These are phyloP conservation scores for Nectriaceae sp. DNA, from an alignment of 2,329 filamentous ascomycete genomes.

Conservation along the genomic window DNA sequence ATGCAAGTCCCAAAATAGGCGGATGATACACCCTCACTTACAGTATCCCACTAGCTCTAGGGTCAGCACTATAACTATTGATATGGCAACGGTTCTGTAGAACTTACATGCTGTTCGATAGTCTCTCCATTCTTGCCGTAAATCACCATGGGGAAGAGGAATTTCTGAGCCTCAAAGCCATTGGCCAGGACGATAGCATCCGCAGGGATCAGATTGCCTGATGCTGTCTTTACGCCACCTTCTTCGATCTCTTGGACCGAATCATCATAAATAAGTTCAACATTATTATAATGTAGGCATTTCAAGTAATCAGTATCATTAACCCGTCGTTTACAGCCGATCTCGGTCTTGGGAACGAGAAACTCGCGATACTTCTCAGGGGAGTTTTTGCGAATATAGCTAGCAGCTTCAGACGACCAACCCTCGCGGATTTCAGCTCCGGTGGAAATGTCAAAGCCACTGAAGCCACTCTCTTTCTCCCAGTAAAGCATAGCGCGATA, in stretches of 20 bases:
- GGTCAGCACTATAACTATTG: too few relatives aligned
- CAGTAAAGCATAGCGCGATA: constrained; percentile 24
- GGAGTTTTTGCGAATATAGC: constrained; percentile 29
- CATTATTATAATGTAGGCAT: constrained; percentile 29
- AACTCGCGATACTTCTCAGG: constrained; percentile 31
- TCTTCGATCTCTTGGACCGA: constrained; percentile 14
- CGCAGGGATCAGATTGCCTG: constrained; percentile 20
- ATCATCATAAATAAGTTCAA: constrained; percentile 30
- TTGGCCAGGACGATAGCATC: constrained; percentile 48
- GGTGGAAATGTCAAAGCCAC: constrained; percentile 19
- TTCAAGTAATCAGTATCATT: constrained; percentile 36
- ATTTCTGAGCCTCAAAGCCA: constrained; percentile 49
- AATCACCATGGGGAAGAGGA: constrained; percentile 49
- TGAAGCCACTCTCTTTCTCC: constrained; percentile 23
- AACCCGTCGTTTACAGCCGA: constrained; percentile 39
- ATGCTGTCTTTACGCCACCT: constrained; percentile 17
- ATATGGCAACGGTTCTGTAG: too few relatives aligned
- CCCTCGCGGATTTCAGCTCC: constrained; percentile 16
- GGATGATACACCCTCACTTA: constrained; percentile 25
- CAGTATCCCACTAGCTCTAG: constrained; percentile 24
- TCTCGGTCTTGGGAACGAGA: constrained; percentile 33
- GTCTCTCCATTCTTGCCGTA: constrained; percentile 41
- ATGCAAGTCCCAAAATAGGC: constrained; percentile 53
- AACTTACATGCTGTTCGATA: constrained; percentile 43
- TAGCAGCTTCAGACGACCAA: constrained; percentile 15